Evolutionary conservation across 1,139 yeast species (phyloP), one percentile per base, ranked within the genome.

Genomic region (Blastobotrys persicus): DNA sequence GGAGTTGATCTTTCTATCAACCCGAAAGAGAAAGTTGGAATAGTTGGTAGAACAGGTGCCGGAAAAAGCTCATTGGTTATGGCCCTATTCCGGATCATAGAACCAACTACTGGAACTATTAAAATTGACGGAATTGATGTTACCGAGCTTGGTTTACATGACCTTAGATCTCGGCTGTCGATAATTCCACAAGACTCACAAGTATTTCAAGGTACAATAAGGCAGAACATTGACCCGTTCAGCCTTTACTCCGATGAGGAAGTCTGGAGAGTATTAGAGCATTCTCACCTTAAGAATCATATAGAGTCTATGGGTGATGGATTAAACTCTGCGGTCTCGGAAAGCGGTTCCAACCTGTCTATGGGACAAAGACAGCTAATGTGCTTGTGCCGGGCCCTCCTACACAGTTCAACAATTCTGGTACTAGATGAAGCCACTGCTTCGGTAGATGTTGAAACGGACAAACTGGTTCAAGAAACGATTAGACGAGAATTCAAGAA

Each of bases 11-110:
- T 85, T 43, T 68, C 71, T 1, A 77, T 86, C 51, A 71, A 75
- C 28, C 74, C 88, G 2, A 70, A 70, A 14, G 92, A 86, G 57
- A 86, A 86, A 61, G 72, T 86, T 55, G 95, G 95, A 41, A 81
- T 86, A 54, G 92, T 85, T 14, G 95, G 95, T 7, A 75, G 95
- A 57, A 86, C 95, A 0, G 95, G 95, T 39, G 91, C 94, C 0
- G 95, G 95, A 18, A 86, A 86, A 64, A 81, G 88, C 33, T 79
- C 91, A 1, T 68, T 86, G 44, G 80, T 88, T 1, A 66, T 85
- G 59, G 85, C 92, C 0, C 65, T 86, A n/a, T 86, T 85, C 70
- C 73, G 95, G 55, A 72, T 86, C 53, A 75, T 86, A 48, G 92
- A 85, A 60, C 80, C 91, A 0, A 72, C 72, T 2, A 68, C 59